Base-by-base conservation (phyloP, 108 stramenopile genomes). In the Licmophora abbreviata region DNA sequence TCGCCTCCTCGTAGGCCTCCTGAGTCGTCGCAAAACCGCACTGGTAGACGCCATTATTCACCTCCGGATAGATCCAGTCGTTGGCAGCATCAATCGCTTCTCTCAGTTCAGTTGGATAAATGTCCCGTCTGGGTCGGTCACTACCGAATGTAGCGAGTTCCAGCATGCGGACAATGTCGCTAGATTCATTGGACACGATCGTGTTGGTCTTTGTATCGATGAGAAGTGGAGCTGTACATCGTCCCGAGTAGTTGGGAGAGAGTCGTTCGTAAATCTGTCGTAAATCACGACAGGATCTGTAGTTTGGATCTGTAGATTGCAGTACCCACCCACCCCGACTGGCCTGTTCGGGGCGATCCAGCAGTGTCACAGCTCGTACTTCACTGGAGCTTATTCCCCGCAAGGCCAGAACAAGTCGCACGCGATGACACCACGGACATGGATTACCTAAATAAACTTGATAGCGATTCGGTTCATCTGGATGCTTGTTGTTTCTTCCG, bases 361-460 rank as follows among this genome's bases (percentile, higher is more conserved):
- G 58, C 29, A 91, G 51, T 44, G 31, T 51, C 2, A 85, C 86
- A 8, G 79, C 54, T 5, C 84, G 77, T 28, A 84, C 51, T 18
- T 71, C 51, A 24, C 69, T 44, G 7, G 63, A 30, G 5, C 66
- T 52, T 14, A 85, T 49, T 26, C 49, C 70, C 45, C 73, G 60
- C 12, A 77, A 50, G 27, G 64, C 71, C 31, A 77, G 62, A 18
- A 71, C 70, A 46, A 78, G 69, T 30, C 37, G 59, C 4, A 72
- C 60, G 33, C 88, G 61, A 78, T 92, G 58, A 53, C 80, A 92
- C 85, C 85, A 85, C 17, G 96, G 94, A 68, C 96, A 95, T 7
- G 92, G 87, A 66, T 93, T 90, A 6, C 92, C 94, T 25, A 95
- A 61, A 44, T 95, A 94, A 12, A 97, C 36, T 61, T 91, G 88